phyloP scores from a whole-genome alignment of 2,329 filamentous ascomycete genomes.

The Beauveria caledonica region DNA sequence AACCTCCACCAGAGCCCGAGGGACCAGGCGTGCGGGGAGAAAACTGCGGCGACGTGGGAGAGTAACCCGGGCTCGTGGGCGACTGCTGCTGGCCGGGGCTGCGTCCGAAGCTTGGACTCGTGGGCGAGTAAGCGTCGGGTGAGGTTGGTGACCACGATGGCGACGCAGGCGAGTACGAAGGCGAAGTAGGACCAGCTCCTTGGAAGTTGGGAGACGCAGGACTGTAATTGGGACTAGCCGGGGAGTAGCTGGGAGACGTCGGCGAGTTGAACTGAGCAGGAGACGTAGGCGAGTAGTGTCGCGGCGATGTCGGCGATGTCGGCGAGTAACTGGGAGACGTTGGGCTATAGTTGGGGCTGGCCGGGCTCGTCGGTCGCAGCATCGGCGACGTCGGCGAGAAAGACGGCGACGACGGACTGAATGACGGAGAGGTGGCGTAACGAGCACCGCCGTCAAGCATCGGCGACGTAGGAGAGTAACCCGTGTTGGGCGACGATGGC shows the following conservation, averaged over 20 bases:
- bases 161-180: slow-evolving; percentile 61
- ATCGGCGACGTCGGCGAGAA: slow-evolving; percentile 56
- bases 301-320: slow-evolving; percentile 48
- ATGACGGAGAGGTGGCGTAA: slow-evolving; percentile 52
- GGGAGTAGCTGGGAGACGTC: slow-evolving; percentile 65
- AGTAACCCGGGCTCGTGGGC: slow-evolving; percentile 64
- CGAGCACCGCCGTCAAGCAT: slow-evolving; percentile 48
- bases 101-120: slow-evolving; percentile 51
- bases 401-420: slow-evolving; percentile 55
- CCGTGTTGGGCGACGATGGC: slow-evolving; percentile 65
- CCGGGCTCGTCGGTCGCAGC: slow-evolving; percentile 45
- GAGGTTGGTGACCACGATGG: slow-evolving; percentile 75
- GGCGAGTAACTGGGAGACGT: slow-evolving; percentile 59
- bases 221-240: slow-evolving; percentile 63
- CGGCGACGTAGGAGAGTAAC: slow-evolving; percentile 44
- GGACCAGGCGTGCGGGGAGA: slow-evolving; percentile 35
- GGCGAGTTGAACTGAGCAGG: slow-evolving; percentile 66
- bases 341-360: slow-evolving; percentile 55
- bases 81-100: slow-evolving; percentile 47
- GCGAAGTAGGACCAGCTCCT: slow-evolving; percentile 39
- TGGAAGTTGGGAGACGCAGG: slow-evolving; percentile 55
- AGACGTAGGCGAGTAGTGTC: slow-evolving; percentile 61
- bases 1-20: slow-evolving; percentile 16
- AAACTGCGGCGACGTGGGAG: slow-evolving; percentile 48
- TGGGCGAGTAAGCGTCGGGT: slow-evolving; percentile 53